Percentiles rank a stretch among this genome's conserved stretches.
phyloP scores from a whole-genome alignment of 2,329 filamentous ascomycete genomes.

The Periconia sp. region DNA sequence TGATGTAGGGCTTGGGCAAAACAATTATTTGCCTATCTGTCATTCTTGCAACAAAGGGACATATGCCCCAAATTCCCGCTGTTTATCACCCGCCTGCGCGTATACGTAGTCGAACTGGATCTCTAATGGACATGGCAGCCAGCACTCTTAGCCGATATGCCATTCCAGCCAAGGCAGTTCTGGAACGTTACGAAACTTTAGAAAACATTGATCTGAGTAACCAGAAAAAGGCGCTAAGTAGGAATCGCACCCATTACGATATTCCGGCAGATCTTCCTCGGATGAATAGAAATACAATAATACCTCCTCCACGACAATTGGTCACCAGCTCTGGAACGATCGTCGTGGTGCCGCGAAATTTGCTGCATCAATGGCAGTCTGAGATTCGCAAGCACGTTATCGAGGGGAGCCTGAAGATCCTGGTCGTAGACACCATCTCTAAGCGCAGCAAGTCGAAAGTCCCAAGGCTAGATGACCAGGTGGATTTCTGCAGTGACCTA shows the following conservation, averaged over 20 bases:
- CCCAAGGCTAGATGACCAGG: conserved; percentile 16
- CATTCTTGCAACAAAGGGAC: conserved; percentile 75
- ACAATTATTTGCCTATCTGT: conserved; percentile 79
- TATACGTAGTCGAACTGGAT: conserved; percentile 60
- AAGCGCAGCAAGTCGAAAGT: conserved; percentile 29
- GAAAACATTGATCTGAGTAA: conserved; percentile 54
- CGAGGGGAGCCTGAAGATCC: conserved; percentile 63
- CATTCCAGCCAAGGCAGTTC: conserved; percentile 72
- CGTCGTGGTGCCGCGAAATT: conserved; percentile 81
- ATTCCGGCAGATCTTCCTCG: conserved; percentile 48
- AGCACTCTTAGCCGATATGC: conserved; percentile 69
- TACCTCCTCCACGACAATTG: conserved; percentile 57
- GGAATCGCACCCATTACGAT: conserved; percentile 48
- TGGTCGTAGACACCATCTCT: conserved; percentile 60
- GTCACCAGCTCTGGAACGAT: conserved; percentile 73
- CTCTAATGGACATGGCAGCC: conserved; percentile 78
- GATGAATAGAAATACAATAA: conserved; percentile 49
- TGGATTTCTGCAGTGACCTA: conserved; percentile 53
- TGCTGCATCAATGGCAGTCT: conserved; percentile 81
- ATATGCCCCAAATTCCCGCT: conserved; percentile 70
- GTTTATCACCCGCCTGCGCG: conserved; percentile 58
- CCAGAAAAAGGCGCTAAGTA: conserved; percentile 33
- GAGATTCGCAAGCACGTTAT: conserved; percentile 81
- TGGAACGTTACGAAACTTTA: conserved; percentile 58
- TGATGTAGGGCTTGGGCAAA: conserved; percentile 67